phyloP scores from a whole-genome alignment of 768 basidiomycete species.

The Pholiota microspora region DNA sequence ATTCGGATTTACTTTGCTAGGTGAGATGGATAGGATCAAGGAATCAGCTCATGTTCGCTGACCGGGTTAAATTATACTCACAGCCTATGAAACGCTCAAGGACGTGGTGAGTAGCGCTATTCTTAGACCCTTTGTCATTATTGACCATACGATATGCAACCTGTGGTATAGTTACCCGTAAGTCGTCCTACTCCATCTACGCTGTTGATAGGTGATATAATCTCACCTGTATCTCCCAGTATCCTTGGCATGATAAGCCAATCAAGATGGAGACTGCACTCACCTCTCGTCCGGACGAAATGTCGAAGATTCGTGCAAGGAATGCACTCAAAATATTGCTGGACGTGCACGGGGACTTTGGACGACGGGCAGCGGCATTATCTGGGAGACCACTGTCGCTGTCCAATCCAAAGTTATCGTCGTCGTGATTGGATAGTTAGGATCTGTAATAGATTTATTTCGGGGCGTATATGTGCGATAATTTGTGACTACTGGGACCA shows the following conservation, averaged over 20 bases:
- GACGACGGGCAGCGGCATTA: slow-evolving; percentile 47
- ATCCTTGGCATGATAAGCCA: slow-evolving; percentile 75
- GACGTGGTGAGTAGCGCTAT: slow-evolving; percentile 34
- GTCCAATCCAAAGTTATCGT: slow-evolving; percentile 38
- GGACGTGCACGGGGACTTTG: slow-evolving; percentile 90
- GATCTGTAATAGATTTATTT: slow-evolving; percentile 15
- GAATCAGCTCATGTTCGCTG: slow-evolving; percentile 5
- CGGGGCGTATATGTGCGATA: slow-evolving; percentile 4
- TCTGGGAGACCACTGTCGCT: slow-evolving; percentile 38
- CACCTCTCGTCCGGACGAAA: slow-evolving; percentile 73
- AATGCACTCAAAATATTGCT: slow-evolving; percentile 92
- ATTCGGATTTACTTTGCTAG: slow-evolving; percentile 91
- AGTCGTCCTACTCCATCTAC: slow-evolving; percentile 29
- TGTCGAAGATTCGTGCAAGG: slow-evolving; percentile 86
- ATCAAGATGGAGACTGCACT: slow-evolving; percentile 68
- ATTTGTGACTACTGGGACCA: not conserved
- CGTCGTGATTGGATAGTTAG: slow-evolving; percentile 20
- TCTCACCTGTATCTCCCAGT: slow-evolving; percentile 43
- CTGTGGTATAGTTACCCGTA: slow-evolving; percentile 42
- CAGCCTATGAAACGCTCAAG: slow-evolving; percentile 48
- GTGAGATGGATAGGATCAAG: slow-evolving; percentile 20
- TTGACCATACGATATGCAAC: slow-evolving; percentile 14
- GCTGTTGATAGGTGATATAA: slow-evolving; percentile 22
- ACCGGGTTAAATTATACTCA: slow-evolving; percentile 13
- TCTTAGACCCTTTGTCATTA: slow-evolving; percentile 16